These are phyloP conservation scores for Physcomitrium patens DNA, from an alignment of 225 moss, liverwort and hornwort species.

Conservation along the genomic window DNA sequence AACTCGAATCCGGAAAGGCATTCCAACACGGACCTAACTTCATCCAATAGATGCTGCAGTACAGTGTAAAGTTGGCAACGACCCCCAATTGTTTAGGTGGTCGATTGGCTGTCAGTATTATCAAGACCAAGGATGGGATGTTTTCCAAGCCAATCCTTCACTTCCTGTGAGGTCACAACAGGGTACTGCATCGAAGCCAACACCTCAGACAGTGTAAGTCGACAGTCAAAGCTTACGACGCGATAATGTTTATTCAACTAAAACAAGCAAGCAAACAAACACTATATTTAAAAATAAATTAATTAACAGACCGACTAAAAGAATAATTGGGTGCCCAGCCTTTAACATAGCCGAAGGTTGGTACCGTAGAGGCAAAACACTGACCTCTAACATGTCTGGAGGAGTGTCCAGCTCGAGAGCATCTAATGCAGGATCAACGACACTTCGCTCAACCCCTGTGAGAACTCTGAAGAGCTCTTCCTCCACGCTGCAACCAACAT, in stretches of 20 bases:
- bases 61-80: not conserved
- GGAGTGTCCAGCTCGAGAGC: conserved; percentile 50
- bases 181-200: conserved; percentile 56
- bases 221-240: not conserved
- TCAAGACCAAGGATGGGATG: conserved; percentile 48
- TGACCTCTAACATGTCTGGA: conserved; percentile 48
- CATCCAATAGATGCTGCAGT: conserved; percentile 8
- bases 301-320: too few relatives aligned
- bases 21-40: conserved; percentile 10
- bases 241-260: not conserved
- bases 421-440: conserved; percentile 44
- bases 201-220: conserved; percentile 10
- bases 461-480: conserved; percentile 43
- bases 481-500: conserved; percentile 52
- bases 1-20: not conserved
- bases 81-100: conserved; percentile 56
- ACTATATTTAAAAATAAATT: not conserved
- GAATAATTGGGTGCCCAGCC: too few relatives aligned
- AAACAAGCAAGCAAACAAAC: conserved; percentile 1
- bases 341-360: not conserved
- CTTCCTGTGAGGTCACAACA: conserved; percentile 75
- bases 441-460: conserved; percentile 25
- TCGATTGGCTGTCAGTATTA: conserved; percentile 87
- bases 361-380: conserved; percentile 7
- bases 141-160: conserved; percentile 41